These are phyloP conservation scores for Aspergillus kassunensis DNA, from an alignment of 495 filamentous ascomycete genomes.

Conservation along the genomic window DNA sequence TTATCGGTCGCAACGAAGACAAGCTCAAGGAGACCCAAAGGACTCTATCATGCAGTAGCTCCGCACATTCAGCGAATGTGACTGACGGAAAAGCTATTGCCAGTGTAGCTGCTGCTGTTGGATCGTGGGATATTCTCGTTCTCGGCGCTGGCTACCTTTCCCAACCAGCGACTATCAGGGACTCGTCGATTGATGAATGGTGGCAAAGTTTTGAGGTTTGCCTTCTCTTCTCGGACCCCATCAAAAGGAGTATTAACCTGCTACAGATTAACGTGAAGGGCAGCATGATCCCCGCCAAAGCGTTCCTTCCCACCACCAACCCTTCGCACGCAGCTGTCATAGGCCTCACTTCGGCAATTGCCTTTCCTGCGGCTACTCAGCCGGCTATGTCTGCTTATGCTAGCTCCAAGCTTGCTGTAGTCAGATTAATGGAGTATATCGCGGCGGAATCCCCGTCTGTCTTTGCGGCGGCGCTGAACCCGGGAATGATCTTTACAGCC, in stretches of 20 bases:
- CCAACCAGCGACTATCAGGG: constrained; percentile 14
- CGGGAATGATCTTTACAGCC: too few species aligned
- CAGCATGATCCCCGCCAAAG: constrained; percentile 30
- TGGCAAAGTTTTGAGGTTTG: constrained; percentile 37
- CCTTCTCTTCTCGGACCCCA: not conserved
- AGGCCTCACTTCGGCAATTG: too few species aligned
- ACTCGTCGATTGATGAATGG: constrained; percentile 27
- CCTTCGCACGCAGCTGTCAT: too few species aligned
- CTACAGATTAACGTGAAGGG: constrained; percentile 38
- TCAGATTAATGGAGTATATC: too few species aligned
- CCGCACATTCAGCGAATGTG: not conserved
- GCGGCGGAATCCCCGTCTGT: too few species aligned
- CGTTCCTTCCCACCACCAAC: too few species aligned
- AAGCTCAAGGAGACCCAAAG: constrained; percentile 22
- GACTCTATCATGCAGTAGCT: not conserved
- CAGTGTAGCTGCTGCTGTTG: constrained; percentile 19
- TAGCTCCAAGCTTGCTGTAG: too few species aligned
- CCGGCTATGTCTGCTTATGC: too few species aligned
- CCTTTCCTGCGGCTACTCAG: too few species aligned
- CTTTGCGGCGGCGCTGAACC: too few species aligned
- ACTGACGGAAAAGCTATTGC: constrained; percentile 18
- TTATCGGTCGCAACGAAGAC: constrained; percentile 30
- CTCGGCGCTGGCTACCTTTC: constrained; percentile 29
- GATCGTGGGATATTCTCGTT: constrained; percentile 34
- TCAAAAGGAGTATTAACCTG: not conserved